phyloP scores from a whole-genome alignment of 192 early-diverging fungal species.

The Podila epicladia region DNA sequence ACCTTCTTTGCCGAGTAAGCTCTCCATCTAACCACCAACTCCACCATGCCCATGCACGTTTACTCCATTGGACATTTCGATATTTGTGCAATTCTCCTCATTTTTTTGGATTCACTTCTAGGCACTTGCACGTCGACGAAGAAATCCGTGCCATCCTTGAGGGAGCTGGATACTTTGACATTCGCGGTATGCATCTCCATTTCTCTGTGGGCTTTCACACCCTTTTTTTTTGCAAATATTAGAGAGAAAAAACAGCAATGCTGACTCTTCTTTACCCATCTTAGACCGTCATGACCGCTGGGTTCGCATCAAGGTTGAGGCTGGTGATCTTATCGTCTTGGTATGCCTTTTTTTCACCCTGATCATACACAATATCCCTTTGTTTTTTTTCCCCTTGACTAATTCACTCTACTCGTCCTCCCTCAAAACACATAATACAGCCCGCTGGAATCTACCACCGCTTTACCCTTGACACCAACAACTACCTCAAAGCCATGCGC shows the following conservation, averaged over 20 bases:
- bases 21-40: not conserved
- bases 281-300: slow-evolving; percentile 69
- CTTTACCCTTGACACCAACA: slow-evolving; percentile 88
- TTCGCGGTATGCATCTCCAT: slow-evolving; percentile 57
- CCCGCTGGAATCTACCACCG: slow-evolving; percentile 97
- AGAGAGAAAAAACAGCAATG: not conserved
- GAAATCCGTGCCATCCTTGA: slow-evolving; percentile 94
- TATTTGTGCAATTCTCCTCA: not conserved
- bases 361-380: not conserved
- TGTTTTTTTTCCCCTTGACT: not conserved
- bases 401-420: not conserved
- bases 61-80: not conserved
- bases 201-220: not conserved
- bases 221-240: too few species aligned
- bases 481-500: slow-evolving; percentile 91
- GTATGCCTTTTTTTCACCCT: slow-evolving; percentile 47
- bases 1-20: slow-evolving; percentile 88
- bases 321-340: slow-evolving; percentile 87
- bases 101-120: slow-evolving; percentile 19
- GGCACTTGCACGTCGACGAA: slow-evolving; percentile 96
- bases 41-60: slow-evolving; percentile 3
- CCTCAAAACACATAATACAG: slow-evolving; percentile 26
- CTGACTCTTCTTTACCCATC: not conserved
- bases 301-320: slow-evolving; percentile 84
- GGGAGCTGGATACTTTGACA: slow-evolving; percentile 95